Evolutionary conservation across 2,329 filamentous ascomycete genomes (phyloP).

Genomic region (Ustilaginoidea virens): DNA sequence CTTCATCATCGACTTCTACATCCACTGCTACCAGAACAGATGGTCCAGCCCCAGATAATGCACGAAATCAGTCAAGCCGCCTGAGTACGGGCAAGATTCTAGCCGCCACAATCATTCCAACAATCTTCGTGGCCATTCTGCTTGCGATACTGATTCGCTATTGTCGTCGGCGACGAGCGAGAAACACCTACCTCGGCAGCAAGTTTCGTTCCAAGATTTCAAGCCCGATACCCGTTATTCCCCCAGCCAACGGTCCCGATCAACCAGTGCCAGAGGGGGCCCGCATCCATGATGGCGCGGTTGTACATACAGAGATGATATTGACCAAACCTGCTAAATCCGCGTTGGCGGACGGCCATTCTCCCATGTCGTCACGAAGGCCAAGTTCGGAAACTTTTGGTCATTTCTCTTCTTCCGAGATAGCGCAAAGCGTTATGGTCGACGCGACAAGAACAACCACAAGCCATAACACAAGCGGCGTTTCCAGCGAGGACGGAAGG

Average conservation of each 20-base stretch:
- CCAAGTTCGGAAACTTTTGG: conserved; percentile 14
- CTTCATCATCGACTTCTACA: conserved; percentile 10
- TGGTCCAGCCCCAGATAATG: conserved; percentile 5
- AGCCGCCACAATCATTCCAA: conserved; percentile 27
- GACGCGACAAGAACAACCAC: conserved; percentile 10
- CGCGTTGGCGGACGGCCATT: conserved; percentile 11
- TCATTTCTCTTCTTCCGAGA: conserved; percentile 8
- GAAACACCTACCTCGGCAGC: conserved; percentile 13
- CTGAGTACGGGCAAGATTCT: conserved; percentile 20
- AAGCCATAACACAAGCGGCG: conserved; percentile 8
- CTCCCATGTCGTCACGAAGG: conserved; percentile 9
- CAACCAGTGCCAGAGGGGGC: conserved; percentile 11
- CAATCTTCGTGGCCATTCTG: conserved; percentile 19
- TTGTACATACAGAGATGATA: conserved; percentile 6
- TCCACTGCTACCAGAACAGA: conserved; percentile 11
- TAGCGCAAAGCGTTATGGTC: conserved; percentile 11
- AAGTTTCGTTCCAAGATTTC: conserved; percentile 18
- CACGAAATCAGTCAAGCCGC: conserved; percentile 8
- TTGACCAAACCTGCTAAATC: conserved; percentile 8
- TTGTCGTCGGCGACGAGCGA: conserved; percentile 15
- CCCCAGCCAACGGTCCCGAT: conserved; percentile 13
- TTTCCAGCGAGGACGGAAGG: conserved; percentile 12
- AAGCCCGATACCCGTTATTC: conserved; percentile 13
- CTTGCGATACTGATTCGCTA: conserved; percentile 19
- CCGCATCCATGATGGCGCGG: conserved; percentile 4